Percentiles rank a stretch among this genome's conserved stretches.
These are phyloP conservation scores for Millerozyma acaciae DNA, from an alignment of 805 yeast species.

Conservation along the genomic window DNA sequence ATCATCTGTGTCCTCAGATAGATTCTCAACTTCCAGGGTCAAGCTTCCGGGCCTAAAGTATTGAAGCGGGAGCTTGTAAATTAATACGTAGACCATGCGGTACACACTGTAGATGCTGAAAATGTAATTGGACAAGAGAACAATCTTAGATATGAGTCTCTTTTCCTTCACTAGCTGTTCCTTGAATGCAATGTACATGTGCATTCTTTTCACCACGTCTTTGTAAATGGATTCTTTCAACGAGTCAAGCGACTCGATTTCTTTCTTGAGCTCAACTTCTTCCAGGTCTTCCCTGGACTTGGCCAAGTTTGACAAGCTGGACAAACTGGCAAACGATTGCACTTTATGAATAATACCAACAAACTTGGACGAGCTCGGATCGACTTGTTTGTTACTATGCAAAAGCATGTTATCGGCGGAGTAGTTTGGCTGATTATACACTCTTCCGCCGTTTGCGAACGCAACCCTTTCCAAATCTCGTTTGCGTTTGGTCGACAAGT, in stretches of 20 bases:
- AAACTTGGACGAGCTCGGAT: slow-evolving; percentile 12
- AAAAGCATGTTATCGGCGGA: slow-evolving; percentile 10
- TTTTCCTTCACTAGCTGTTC: slow-evolving; percentile 2
- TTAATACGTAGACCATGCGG: slow-evolving; percentile 39
- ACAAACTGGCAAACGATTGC: slow-evolving; percentile 38
- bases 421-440: slow-evolving; percentile 17
- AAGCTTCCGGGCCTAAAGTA: slow-evolving; percentile 9
- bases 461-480: slow-evolving; percentile 23
- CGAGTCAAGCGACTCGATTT: slow-evolving; percentile 33
- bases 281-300: slow-evolving; percentile 15
- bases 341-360: slow-evolving; percentile 34
- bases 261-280: slow-evolving; percentile 33
- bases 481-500: slow-evolving; percentile 31
- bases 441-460: slow-evolving; percentile 20
- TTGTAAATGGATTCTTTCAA: slow-evolving; percentile 27
- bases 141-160: not conserved
- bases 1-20: slow-evolving; percentile 19
- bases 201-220: slow-evolving; percentile 23
- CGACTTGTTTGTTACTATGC: slow-evolving; percentile 3
- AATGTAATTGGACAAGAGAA: slow-evolving; percentile 14
- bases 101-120: slow-evolving; percentile 50
- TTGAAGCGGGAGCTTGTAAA: slow-evolving; percentile 36
- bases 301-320: slow-evolving; percentile 9
- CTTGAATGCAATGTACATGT: slow-evolving; percentile 14
- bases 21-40: not conserved